Percentiles rank a stretch among this genome's conserved stretches.
These are phyloP conservation scores for Epichloe scottii DNA, from an alignment of 2,329 filamentous ascomycete genomes.

Conservation along the genomic window DNA sequence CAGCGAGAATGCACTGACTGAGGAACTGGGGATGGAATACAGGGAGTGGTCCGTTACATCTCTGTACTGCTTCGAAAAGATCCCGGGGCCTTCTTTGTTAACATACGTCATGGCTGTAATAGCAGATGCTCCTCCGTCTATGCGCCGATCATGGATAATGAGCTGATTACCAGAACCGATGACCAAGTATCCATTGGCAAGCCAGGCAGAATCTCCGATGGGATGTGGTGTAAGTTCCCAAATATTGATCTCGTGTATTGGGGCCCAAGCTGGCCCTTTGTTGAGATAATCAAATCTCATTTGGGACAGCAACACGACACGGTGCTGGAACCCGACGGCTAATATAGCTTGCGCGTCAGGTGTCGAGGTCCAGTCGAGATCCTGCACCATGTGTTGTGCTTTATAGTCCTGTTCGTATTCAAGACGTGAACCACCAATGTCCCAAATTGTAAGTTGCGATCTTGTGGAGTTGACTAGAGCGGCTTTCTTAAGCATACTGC, in stretches of 20 bases:
- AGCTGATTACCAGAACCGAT: slow-evolving; percentile 87
- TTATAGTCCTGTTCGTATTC: slow-evolving; percentile 71
- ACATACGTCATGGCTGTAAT: slow-evolving; percentile 39
- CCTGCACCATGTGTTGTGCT: slow-evolving; percentile 61
- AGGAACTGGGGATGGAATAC: slow-evolving; percentile 88
- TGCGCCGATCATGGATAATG: slow-evolving; percentile 68
- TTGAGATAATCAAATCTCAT: slow-evolving; percentile 87
- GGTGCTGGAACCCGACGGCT: slow-evolving; percentile 83
- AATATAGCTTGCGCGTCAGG: slow-evolving; percentile 80
- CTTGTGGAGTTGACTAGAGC: slow-evolving; percentile 65
- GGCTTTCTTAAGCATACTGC: slow-evolving; percentile 75
- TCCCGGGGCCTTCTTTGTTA: slow-evolving; percentile 45
- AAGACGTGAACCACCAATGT: slow-evolving; percentile 66
- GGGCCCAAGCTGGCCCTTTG: slow-evolving; percentile 77
- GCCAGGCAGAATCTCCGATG: slow-evolving; percentile 88
- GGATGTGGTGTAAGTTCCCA: slow-evolving; percentile 75
- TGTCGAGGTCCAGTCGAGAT: slow-evolving; percentile 89
- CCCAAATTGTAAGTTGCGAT: slow-evolving; percentile 80
- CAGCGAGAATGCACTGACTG: slow-evolving; percentile 72
- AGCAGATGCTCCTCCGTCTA: slow-evolving; percentile 50
- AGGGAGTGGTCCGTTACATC: slow-evolving; percentile 76
- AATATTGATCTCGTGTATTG: slow-evolving; percentile 71
- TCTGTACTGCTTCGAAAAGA: slow-evolving; percentile 69
- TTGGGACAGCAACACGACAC: slow-evolving; percentile 70
- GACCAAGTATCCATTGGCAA: slow-evolving; percentile 71